Evolutionary conservation across 1,284 basidiomycete species (phyloP), one percentile per base, ranked within the genome.

Genomic region (Cutaneotrichosporon sp.): DNA sequence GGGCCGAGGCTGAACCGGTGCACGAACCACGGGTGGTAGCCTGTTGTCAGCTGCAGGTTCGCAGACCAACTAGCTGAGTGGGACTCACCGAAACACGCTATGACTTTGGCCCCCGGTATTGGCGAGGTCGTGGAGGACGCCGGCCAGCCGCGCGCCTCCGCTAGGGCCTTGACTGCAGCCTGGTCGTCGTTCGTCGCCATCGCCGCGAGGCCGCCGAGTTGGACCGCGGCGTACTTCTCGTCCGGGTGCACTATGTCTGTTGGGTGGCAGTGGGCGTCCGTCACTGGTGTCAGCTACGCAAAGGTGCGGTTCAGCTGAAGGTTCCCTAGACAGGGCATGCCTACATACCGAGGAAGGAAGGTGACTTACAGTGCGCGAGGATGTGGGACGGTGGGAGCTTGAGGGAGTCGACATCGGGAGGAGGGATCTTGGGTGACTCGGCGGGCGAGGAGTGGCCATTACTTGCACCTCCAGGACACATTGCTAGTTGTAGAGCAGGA

Each of bases 11-110:
- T 74, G 59, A 81, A 76, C 1, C 76, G 72, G 63, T 81, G 82
- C n/a, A 70, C 72, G 68, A 79, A 82, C 81, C 81, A 82, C 9
- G 81, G 81, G 63, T 82, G 82, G 54, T 82, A 75, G 51, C 82
- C 81, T 80, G 58, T 22, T 27, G 54, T 47, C 31, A 31, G 34
- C 42, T 25, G 29, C 5, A 29, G n/a, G n/a, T n/a, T 29, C 29
- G 29, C 9, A 5, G 4, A 29, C 29, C 29, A 29, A 9, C n/a
- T n/a, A n/a, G n/a, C n/a, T n/a, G n/a, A n/a, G n/a, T n/a, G n/a
- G n/a, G 42, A 69, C 77, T 59, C 49, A 79, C 80, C 81, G 60
- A 79, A 82, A 54, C 75, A 79, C 2, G 77, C 69, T 0, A 79
- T 65, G 1, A 78, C 74, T 25, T 47, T 24, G n/a, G 34, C 27